A percentile compares a stretch with the other conserved stretches of the same genome.
Evolutionary conservation across 2,329 filamentous ascomycete species (phyloP).

Genomic region (Diaporthe longicolla): DNA sequence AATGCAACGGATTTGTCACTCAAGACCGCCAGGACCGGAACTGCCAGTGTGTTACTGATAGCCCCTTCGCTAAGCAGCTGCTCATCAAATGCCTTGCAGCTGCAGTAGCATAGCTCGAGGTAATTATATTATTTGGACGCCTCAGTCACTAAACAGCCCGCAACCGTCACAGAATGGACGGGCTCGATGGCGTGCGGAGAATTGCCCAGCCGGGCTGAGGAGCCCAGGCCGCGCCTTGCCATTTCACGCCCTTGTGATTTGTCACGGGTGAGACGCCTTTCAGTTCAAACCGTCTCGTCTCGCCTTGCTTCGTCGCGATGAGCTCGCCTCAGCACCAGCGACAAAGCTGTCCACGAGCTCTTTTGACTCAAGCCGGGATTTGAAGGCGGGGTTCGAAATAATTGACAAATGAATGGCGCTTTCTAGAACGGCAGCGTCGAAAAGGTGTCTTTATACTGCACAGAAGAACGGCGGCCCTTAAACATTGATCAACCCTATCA

Average conservation of each 20-base stretch:
- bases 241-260: constrained; percentile 28
- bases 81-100: too few species aligned
- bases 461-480: too few species aligned
- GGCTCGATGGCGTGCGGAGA: constrained; percentile 26
- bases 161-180: not conserved
- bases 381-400: not conserved
- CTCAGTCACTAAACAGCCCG: not conserved
- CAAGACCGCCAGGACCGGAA: not conserved
- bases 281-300: not conserved
- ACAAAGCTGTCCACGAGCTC: too few species aligned
- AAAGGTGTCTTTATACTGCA: not conserved
- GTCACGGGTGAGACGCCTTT: constrained; percentile 29
- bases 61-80: not conserved
- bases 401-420: not conserved
- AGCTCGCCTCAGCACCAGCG: too few species aligned
- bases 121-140: not conserved
- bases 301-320: not conserved
- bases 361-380: not conserved
- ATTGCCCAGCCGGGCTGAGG: not conserved
- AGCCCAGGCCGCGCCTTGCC: constrained; percentile 8
- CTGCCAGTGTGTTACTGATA: not conserved
- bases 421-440: too few species aligned
- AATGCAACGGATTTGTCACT: not conserved
- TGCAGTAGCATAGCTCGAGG: not conserved
- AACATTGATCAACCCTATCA: not conserved